These are phyloP conservation scores for Fusarium hostae DNA, from an alignment of 2,329 filamentous ascomycete genomes.

Conservation along the genomic window DNA sequence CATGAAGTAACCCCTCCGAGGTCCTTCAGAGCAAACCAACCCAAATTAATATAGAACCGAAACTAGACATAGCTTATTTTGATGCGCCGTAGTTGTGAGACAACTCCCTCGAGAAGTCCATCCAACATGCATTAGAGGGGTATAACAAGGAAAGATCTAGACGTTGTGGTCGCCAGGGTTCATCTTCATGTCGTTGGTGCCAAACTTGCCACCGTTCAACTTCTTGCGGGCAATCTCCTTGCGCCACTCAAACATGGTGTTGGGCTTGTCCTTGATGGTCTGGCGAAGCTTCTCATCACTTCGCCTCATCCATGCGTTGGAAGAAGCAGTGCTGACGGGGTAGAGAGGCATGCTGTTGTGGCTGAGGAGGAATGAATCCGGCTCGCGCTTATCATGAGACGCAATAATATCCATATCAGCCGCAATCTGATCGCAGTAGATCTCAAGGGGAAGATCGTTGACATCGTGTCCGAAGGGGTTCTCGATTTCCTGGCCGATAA, in stretches of 20 bases:
- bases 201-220: slow-evolving; percentile 10
- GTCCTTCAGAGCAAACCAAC: slow-evolving; percentile 19
- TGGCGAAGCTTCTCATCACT: slow-evolving; percentile 54
- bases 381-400: slow-evolving; percentile 54
- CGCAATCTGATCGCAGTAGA: slow-evolving; percentile 79
- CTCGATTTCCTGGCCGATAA: slow-evolving; percentile 84
- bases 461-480: slow-evolving; percentile 87
- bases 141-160: slow-evolving; percentile 20
- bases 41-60: slow-evolving; percentile 31
- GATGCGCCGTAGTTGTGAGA: slow-evolving; percentile 38
- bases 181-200: slow-evolving; percentile 15
- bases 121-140: slow-evolving; percentile 37
- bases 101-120: slow-evolving; percentile 16
- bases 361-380: slow-evolving; percentile 49
- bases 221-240: slow-evolving; percentile 37
- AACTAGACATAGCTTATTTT: slow-evolving; percentile 36
- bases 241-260: slow-evolving; percentile 50
- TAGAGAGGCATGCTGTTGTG: slow-evolving; percentile 64
- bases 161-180: slow-evolving; percentile 41
- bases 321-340: slow-evolving; percentile 59
- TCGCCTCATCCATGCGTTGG: slow-evolving; percentile 53
- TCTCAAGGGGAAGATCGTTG: slow-evolving; percentile 82
- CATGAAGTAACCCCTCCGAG: slow-evolving; percentile 2
- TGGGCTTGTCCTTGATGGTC: slow-evolving; percentile 55
- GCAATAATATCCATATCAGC: slow-evolving; percentile 80